Evolutionary conservation across 2,329 filamentous ascomycete genomes (phyloP), one percentile per base, ranked within the genome.

Genomic region (Alternaria brassicicola): DNA sequence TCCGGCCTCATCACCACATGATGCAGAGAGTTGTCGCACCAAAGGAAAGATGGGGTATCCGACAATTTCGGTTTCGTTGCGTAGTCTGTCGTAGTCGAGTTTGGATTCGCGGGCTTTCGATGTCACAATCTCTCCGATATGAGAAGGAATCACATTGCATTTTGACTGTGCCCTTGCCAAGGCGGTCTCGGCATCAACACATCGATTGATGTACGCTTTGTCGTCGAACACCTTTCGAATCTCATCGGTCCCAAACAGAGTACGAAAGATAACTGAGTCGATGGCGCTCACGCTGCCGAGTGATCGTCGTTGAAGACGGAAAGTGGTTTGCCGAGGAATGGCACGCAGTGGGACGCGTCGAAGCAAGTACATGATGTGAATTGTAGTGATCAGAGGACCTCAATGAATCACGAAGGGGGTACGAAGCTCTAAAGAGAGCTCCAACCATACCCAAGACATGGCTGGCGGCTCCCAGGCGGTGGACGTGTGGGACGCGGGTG

Each of bases 11-110:
- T 78, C 74, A 4, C 76, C 73, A 17, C 74, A 73, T 35, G 69
- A 69, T 26, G 74, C 71, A 1, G 78, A 78, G 23, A 85, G 69
- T 57, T 85, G 83, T 33, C 79, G 76, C 3, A 85, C 80, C 12
- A 85, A 64, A 1, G 82, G 81, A 0, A 85, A 74, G 8, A 85
- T 83, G 0, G 83, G 83, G 52, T 85, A 85, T 1, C 83, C 83
- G 0, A 85, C 83, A 42, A 84, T 83, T 47, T 85, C 83, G 0
- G 83, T 84, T 36, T 80, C 77, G 12, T 63, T 68, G 4, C 76
- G 75, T 6, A 83, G 69, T 26, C 75, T 73, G 3, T 83, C 79
- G n/a, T 78, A 77, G 38, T 82, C 78, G 9, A 84, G 67, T 13
- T 76, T 72, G 25, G 70, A 66, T 17, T 67, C 65, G 23, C 67